Percentiles rank a stretch among this genome's conserved stretches.
Evolutionary conservation across 2,329 filamentous ascomycete genomes (phyloP).

Genomic region (Cladosporium cucumerinum): DNA sequence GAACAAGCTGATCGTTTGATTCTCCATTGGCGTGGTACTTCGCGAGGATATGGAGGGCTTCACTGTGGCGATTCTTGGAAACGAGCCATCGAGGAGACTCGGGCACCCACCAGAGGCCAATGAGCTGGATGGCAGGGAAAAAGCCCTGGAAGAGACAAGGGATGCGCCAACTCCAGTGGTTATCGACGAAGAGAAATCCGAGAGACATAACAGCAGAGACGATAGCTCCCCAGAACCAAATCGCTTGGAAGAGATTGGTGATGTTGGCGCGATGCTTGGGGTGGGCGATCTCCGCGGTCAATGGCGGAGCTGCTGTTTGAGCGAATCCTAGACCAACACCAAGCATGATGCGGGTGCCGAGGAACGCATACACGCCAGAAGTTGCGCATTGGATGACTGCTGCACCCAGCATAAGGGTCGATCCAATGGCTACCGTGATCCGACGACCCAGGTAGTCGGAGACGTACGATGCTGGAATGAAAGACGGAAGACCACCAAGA

Average conservation of each 20-base stretch:
- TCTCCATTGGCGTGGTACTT: conserved; percentile 47
- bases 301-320: conserved; percentile 19
- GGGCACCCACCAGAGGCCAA: conserved; percentile 23
- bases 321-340: conserved; percentile 21
- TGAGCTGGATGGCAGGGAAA: conserved; percentile 23
- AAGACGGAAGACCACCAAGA: conserved; percentile 27
- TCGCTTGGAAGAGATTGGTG: conserved; percentile 23
- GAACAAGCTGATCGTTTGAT: conserved; percentile 49
- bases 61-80: conserved; percentile 22
- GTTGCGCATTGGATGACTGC: conserved; percentile 33
- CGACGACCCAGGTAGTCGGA: conserved; percentile 30
- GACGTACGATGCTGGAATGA: conserved; percentile 26
- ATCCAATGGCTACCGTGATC: conserved; percentile 37
- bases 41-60: conserved; percentile 34
- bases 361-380: conserved; percentile 28
- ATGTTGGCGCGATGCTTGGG: conserved; percentile 23
- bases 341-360: conserved; percentile 23
- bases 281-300: conserved; percentile 23
- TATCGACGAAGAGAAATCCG: conserved; percentile 22
- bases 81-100: conserved; percentile 30
- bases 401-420: conserved; percentile 46
- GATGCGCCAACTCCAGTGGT: conserved; percentile 29
- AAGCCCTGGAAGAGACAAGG: conserved; percentile 27
- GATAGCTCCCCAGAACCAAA: conserved; percentile 27
- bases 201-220: conserved; percentile 26